Evolutionary conservation across 768 basidiomycete species (phyloP).

Genomic region (Phallus indusiatus): DNA sequence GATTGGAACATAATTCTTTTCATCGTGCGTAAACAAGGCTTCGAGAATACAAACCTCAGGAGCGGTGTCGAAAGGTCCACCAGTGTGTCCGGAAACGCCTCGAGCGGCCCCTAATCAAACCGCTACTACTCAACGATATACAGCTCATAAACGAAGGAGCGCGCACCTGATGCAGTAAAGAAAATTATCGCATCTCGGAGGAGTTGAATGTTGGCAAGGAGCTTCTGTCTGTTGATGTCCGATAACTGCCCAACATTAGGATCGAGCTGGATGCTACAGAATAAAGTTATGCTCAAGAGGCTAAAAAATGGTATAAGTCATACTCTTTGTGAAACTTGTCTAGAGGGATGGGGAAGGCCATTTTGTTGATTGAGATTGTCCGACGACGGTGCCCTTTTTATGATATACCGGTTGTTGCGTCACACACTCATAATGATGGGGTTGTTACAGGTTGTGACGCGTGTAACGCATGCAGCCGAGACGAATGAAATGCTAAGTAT

Average conservation of each 20-base stretch:
- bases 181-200: constrained; percentile 78
- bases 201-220: constrained; percentile 67
- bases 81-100: constrained; percentile 64
- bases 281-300: not conserved
- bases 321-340: constrained; percentile 60
- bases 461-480: too few relatives aligned
- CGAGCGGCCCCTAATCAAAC: constrained; percentile 36
- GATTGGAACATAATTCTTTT: constrained; percentile 51
- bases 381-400: not conserved
- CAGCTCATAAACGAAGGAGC: not conserved
- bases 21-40: constrained; percentile 51
- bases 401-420: not conserved
- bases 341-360: constrained; percentile 67
- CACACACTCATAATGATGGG: not conserved
- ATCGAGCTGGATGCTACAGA: constrained; percentile 60
- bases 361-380: not conserved
- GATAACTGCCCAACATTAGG: constrained; percentile 54
- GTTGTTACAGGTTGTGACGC: too few relatives aligned
- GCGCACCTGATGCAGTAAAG: constrained; percentile 75
- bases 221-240: constrained; percentile 45
- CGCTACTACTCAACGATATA: not conserved
- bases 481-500: not conserved
- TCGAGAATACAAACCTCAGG: constrained; percentile 79
- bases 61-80: constrained; percentile 53
- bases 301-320: constrained; percentile 3